These are phyloP conservation scores for Chimonanthus salicifolius DNA, from an alignment of 164 flowering plant genomes.

Conservation along the genomic window DNA sequence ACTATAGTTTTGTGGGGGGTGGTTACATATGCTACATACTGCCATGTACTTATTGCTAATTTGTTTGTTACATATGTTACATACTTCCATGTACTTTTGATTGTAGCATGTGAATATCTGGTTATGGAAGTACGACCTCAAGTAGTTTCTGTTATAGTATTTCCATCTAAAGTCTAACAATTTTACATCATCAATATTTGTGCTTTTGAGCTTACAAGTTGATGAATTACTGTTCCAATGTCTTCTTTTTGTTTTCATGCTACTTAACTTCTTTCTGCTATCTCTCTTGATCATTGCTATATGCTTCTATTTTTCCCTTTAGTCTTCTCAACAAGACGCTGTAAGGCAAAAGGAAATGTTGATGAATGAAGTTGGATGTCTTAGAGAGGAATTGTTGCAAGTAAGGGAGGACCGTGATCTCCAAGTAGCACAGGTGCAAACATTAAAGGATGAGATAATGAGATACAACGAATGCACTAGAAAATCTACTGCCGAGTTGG, in stretches of 20 bases:
- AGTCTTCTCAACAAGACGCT: conserved; percentile 56
- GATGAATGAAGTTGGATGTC: conserved; percentile 32
- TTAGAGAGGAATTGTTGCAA: conserved; percentile 48
- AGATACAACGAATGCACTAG: conserved; percentile 48
- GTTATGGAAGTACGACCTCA: too few species aligned
- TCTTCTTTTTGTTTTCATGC: background rate
- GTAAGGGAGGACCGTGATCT: conserved; percentile 65
- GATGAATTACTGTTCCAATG: background rate
- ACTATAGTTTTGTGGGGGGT: too few species aligned
- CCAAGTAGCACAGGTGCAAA: conserved; percentile 29
- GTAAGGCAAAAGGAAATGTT: conserved; percentile 43
- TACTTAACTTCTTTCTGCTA: background rate
- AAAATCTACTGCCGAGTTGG: conserved; percentile 43
- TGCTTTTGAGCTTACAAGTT: background rate
- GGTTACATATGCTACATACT: too few species aligned
- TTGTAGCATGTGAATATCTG: too few species aligned
- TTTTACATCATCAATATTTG: background rate
- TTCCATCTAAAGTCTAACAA: too few species aligned
- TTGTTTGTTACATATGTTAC: too few species aligned
- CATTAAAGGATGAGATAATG: conserved; percentile 32
- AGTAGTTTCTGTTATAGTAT: too few species aligned
- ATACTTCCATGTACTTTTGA: too few species aligned
- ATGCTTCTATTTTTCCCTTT: conserved; percentile 1
- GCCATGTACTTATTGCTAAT: too few species aligned
- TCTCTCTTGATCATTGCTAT: background rate